Conservation (phyloP, 192 early-diverging fungal species). For the Coemansia sp. region DNA sequence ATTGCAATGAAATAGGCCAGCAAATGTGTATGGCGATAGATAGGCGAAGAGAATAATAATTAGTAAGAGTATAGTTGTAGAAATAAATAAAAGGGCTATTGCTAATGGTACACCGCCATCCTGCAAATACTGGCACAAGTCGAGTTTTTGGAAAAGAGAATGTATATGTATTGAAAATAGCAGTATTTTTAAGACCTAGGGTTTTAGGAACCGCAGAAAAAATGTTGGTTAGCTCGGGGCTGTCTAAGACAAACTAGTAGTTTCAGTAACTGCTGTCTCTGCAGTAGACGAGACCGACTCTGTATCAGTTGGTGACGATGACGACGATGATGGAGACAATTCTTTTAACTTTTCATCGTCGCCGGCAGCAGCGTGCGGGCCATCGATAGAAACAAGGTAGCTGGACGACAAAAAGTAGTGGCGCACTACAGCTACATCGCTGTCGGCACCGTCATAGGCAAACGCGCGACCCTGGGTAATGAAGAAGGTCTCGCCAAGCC, state of each 20-base stretch:
- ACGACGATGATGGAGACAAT: not conserved
- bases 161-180: not conserved
- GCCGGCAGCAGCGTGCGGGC: not conserved
- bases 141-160: not conserved
- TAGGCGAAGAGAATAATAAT: not conserved
- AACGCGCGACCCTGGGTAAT: slow-evolving; percentile 26
- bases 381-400: slow-evolving; percentile 39
- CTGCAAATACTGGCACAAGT: not conserved
- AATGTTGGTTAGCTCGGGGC: not conserved
- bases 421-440: slow-evolving; percentile 17
- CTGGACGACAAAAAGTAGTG: slow-evolving; percentile 45
- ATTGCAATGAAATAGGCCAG: not conserved
- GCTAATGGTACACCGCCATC: not conserved
- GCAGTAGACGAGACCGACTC: slow-evolving; percentile 8
- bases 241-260: not conserved
- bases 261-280: slow-evolving; percentile 6
- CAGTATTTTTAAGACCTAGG: slow-evolving; percentile 4
- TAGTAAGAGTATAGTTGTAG: not conserved
- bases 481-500: slow-evolving; percentile 33
- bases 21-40: not conserved
- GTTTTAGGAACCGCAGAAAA: not conserved
- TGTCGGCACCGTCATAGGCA: slow-evolving; percentile 27
- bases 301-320: not conserved
- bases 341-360: slow-evolving; percentile 5
- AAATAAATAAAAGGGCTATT: not conserved